Conservation (phyloP, 2,329 filamentous ascomycete genomes). For the Samsoniella hepiali region DNA sequence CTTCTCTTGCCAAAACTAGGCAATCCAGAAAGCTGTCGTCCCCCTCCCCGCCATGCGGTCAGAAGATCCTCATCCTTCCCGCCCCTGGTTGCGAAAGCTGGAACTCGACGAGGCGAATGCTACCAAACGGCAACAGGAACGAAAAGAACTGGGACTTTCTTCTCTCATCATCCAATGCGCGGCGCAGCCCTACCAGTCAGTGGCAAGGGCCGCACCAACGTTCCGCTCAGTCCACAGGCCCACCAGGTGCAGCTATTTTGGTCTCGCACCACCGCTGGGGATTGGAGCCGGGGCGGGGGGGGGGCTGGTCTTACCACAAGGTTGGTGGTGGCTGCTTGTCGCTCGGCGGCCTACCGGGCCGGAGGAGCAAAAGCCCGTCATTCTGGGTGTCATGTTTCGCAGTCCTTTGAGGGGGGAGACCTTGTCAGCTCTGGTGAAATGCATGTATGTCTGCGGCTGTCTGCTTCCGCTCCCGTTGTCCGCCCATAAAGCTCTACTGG, state of each 20-base stretch:
- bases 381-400: neutral
- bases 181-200: constrained; percentile 3
- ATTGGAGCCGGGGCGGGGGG: neutral
- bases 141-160: neutral
- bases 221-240: neutral
- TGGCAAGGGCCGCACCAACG: neutral
- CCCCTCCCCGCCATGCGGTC: neutral
- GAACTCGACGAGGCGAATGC: constrained; percentile 1
- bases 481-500: neutral
- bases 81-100: neutral
- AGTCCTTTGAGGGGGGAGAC: too few species aligned
- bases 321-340: neutral
- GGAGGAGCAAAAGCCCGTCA: constrained; percentile 6
- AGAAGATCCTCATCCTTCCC: neutral
- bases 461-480: neutral
- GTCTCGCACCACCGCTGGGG: neutral
- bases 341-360: neutral
- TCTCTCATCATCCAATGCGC: neutral
- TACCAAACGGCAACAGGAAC: constrained; percentile 5
- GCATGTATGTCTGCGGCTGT: neutral
- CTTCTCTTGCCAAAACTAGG: neutral
- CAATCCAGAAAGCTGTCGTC: neutral
- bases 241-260: constrained; percentile 10
- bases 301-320: neutral
- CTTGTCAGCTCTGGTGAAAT: neutral